These are phyloP conservation scores for Erodium texanum DNA, from an alignment of 441 rosid species.

Conservation along the genomic window DNA sequence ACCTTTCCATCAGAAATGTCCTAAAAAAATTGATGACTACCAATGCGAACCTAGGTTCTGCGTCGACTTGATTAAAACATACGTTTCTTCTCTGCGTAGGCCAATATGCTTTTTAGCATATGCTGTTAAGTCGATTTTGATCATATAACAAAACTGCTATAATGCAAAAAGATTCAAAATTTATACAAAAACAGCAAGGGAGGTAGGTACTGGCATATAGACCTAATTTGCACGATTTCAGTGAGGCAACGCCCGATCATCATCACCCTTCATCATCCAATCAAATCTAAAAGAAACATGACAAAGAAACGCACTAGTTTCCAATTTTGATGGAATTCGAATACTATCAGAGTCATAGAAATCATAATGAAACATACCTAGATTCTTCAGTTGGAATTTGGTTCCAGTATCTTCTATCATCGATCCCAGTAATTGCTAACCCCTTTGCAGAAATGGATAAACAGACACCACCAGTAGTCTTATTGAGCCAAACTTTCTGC, in stretches of 20 bases:
- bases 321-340: too few relatives aligned
- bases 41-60: too few relatives aligned
- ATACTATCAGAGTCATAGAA: too few relatives aligned
- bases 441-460: slow-evolving; percentile 67
- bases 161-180: neutral
- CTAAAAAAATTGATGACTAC: too few relatives aligned
- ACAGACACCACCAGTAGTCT: slow-evolving; percentile 58
- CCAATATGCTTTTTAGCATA: too few relatives aligned
- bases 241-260: neutral
- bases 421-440: slow-evolving; percentile 69
- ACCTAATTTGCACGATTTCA: neutral
- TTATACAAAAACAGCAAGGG: neutral
- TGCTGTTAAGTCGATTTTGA: too few relatives aligned
- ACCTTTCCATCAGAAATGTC: too few relatives aligned
- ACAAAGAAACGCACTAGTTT: too few relatives aligned
- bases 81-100: too few relatives aligned
- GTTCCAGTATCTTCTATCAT: slow-evolving; percentile 92
- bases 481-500: slow-evolving; percentile 85
- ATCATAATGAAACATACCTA: slow-evolving; percentile 40
- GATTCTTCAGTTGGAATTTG: slow-evolving; percentile 75
- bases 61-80: too few relatives aligned
- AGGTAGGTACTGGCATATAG: neutral
- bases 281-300: neutral
- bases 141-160: neutral
- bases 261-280: neutral